A percentile compares a stretch with the other conserved stretches of the same genome.
Conservation (phyloP, 768 basidiomycete species). For the Tremella yokohamensis region DNA sequence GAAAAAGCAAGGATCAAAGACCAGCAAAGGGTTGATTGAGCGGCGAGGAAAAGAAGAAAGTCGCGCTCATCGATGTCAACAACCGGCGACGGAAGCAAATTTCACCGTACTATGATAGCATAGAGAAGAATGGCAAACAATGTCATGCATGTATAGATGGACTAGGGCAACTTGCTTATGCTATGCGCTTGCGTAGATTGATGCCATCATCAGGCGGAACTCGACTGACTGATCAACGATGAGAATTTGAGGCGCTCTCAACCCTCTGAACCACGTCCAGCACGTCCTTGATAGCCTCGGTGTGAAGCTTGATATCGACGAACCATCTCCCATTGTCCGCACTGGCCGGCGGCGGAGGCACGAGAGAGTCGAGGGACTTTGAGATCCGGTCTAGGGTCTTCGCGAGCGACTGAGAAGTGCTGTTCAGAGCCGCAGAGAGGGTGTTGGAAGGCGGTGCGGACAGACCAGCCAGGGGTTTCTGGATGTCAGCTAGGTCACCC, state of each 20-base stretch:
- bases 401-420: conserved; percentile 11
- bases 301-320: conserved; percentile 37
- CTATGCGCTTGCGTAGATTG: no score
- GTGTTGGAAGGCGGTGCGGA: neutral
- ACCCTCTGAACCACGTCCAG: conserved; percentile 20
- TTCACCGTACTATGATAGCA: neutral
- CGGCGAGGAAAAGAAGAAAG: conserved; percentile 10
- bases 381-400: conserved; percentile 22
- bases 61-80: conserved; percentile 1
- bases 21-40: neutral
- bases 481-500: no score
- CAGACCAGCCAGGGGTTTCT: no score
- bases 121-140: neutral
- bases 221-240: no score
- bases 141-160: no score
- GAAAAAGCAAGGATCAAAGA: neutral
- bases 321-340: conserved; percentile 23
- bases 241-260: no score
- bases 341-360: conserved; percentile 1
- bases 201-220: no score
- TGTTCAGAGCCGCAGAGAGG: conserved; percentile 6
- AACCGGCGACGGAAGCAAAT: conserved; percentile 1
- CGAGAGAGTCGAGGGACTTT: conserved; percentile 11
- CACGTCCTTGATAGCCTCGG: conserved; percentile 34
- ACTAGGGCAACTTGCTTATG: no score